A percentile compares a stretch with the other conserved stretches of the same genome.
phyloP scores from a whole-genome alignment of 208 protist genomes.

The Zelonia costaricensis region DNA sequence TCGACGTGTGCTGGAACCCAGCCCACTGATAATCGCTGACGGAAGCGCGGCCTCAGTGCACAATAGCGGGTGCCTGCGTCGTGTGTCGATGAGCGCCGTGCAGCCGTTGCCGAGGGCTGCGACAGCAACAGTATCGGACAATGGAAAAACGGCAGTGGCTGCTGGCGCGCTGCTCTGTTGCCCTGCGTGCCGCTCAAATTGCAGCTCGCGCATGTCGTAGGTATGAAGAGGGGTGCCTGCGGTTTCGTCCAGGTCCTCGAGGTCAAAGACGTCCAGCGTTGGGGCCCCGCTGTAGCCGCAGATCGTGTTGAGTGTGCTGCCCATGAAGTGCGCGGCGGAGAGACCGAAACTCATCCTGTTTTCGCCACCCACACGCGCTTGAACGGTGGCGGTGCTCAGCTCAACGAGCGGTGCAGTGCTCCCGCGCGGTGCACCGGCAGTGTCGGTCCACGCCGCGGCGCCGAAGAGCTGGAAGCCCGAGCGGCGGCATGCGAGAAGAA shows the following conservation, averaged over 20 bases:
- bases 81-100: conserved; percentile 43
- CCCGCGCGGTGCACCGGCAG: neutral
- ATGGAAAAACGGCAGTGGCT: conserved; percentile 30
- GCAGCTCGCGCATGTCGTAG: conserved; percentile 30
- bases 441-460: neutral
- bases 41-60: conserved; percentile 13
- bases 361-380: conserved; percentile 9
- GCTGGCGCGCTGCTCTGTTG: neutral
- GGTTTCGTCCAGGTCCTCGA: conserved; percentile 75
- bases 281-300: conserved; percentile 41
- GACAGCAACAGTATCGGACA: conserved; percentile 38
- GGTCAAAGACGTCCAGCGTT: conserved; percentile 71
- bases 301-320: conserved; percentile 41
- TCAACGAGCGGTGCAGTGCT: conserved; percentile 6
- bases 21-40: conserved; percentile 9
- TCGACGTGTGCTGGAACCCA: neutral
- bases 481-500: conserved; percentile 17
- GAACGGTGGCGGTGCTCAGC: conserved; percentile 13
- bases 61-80: conserved; percentile 7
- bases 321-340: conserved; percentile 53
- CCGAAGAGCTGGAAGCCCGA: conserved; percentile 30
- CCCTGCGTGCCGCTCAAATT: neutral
- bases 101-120: conserved; percentile 52
- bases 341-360: conserved; percentile 49
- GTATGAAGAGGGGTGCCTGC: conserved; percentile 44